Conservation (phyloP, 2,329 filamentous ascomycete genomes). For the Phaeosphaeriaceae sp. region DNA sequence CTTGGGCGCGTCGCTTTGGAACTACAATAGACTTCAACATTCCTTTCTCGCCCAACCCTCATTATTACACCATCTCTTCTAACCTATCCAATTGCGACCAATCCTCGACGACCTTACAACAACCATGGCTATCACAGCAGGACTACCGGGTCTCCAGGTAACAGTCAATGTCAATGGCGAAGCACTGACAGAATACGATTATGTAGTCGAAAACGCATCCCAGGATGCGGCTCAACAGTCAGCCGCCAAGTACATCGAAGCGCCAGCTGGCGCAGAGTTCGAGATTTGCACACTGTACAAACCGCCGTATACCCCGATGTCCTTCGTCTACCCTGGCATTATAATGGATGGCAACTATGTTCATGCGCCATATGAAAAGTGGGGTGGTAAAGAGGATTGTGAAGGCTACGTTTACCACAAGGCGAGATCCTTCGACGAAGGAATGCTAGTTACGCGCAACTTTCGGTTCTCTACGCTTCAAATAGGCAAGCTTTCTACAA, state of each 20-base stretch:
- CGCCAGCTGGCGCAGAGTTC: constrained; percentile 27
- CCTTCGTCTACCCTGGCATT: not conserved
- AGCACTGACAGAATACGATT: constrained; percentile 4
- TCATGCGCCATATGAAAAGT: constrained; percentile 1
- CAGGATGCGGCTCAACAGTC: constrained; percentile 1
- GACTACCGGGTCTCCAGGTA: constrained; percentile 4
- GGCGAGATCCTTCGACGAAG: not conserved
- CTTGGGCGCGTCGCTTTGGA: not conserved
- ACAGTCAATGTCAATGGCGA: not conserved
- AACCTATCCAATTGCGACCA: too few relatives aligned
- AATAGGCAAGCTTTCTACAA: not conserved
- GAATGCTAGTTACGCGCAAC: not conserved
- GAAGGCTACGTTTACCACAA: constrained; percentile 6
- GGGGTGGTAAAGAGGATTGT: constrained; percentile 3
- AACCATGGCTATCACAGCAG: constrained; percentile 8
- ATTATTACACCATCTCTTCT: not conserved
- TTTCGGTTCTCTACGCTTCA: not conserved
- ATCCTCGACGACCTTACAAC: not conserved
- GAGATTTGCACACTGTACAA: constrained; percentile 6
- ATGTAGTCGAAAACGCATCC: not conserved
- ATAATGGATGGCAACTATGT: constrained; percentile 8
- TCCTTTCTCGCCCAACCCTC: not conserved
- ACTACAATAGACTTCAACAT: not conserved
- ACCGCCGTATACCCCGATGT: not conserved
- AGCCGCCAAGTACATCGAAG: constrained; percentile 34